Evolutionary conservation across 2,329 filamentous ascomycete species (phyloP), one percentile per base, ranked within the genome.

Genomic region (Fusarium falciforme): DNA sequence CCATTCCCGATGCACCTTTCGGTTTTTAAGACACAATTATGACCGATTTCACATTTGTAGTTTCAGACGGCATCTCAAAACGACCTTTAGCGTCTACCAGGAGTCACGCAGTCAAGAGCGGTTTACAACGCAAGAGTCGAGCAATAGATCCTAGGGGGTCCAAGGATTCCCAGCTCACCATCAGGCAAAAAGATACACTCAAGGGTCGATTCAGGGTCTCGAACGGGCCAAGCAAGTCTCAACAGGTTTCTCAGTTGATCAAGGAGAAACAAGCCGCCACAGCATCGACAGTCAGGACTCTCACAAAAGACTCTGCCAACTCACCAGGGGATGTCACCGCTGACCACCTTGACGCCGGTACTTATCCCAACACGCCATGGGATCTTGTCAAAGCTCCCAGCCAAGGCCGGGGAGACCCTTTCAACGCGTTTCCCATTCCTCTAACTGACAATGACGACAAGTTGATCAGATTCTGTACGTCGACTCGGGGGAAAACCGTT

Each of bases 71-170:
- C n/a, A 17, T 52, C 7, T 9, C 36, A 8, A 64, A 69, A 57
- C 66, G 71, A 7, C 60, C 71, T 20, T 69, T 61, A 8, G 61
- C 72, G 10, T 66, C 72, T 14, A 10, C 61, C 11, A 68, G 71
- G 38, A 71, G 70, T 16, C 71, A 73, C 29, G 72, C 72, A 16
- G 66, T 73, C n/a, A 73, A 65, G 40, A 71, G 64, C 27, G 70
- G 72, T 14, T 64, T 73, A 20, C 64, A 65, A 29, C 70, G 68
- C 49, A 75, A 75, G 47, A 62, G 29, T 35, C 58, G 57, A 35
- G 36, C 57, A 22, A n/a, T 52, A 17, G 49, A 20, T 33, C 25
- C 22, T 31, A n/a, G 31, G 11, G 63, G 65, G 3, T 38, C 65
- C 3, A 49, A 31, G 8, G 58, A 71, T 49, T 71, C 70, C 4